A percentile compares a stretch with the other conserved stretches of the same genome.
phyloP scores from a whole-genome alignment of 1,139 yeast species.

The Pichia sp. region DNA sequence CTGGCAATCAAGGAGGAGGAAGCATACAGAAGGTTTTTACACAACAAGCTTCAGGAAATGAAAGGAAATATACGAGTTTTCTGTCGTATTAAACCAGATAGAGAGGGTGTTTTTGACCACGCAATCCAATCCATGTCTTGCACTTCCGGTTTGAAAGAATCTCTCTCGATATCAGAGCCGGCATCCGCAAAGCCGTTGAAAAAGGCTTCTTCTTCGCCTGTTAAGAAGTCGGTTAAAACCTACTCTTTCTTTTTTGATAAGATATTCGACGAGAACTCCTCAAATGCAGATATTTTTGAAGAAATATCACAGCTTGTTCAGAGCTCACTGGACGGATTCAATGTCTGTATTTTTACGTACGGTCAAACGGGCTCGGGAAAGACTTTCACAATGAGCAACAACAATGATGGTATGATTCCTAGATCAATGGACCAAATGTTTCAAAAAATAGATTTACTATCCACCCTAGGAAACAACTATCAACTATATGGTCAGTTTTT shows the following conservation, averaged over 20 bases:
- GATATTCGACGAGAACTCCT: constrained; percentile 54
- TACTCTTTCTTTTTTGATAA: constrained; percentile 70
- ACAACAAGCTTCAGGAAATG: constrained; percentile 73
- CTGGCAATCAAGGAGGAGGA: constrained; percentile 37
- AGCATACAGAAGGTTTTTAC: constrained; percentile 57
- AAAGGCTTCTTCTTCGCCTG: background rate
- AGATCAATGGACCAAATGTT: constrained; percentile 72
- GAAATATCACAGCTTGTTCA: constrained; percentile 87
- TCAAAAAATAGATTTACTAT: constrained; percentile 47
- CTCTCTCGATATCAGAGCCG: constrained; percentile 36
- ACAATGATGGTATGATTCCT: constrained; percentile 77
- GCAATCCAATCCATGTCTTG: constrained; percentile 21
- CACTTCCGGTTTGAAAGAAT: constrained; percentile 49
- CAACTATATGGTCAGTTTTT: constrained; percentile 69
- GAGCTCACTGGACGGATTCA: constrained; percentile 84
- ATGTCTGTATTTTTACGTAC: constrained; percentile 92
- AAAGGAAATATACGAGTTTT: constrained; percentile 92
- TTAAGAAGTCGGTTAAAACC: constrained; percentile 15
- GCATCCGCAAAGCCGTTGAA: background rate
- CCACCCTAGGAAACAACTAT: constrained; percentile 60
- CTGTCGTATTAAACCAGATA: constrained; percentile 72
- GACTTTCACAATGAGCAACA: constrained; percentile 82
- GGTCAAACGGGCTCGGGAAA: constrained; percentile 99
- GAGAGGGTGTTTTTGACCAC: constrained; percentile 17
- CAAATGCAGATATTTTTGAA: constrained; percentile 65